Conservation (phyloP, 169 alveolate genomes). For the Eimeria falciformis region DNA sequence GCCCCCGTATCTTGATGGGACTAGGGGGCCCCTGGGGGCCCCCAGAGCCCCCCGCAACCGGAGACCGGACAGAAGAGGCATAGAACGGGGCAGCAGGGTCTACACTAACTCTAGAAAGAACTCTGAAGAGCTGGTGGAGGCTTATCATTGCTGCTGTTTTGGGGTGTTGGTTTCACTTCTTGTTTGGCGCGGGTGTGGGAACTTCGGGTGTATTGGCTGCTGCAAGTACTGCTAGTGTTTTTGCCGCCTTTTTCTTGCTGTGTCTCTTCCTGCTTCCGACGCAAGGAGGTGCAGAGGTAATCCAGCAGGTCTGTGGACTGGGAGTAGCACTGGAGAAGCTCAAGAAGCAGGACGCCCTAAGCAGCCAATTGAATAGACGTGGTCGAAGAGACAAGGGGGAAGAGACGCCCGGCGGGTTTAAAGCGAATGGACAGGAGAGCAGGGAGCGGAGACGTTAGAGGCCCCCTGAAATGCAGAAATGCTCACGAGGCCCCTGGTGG, state of each 20-base stretch:
- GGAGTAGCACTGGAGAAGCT: no score
- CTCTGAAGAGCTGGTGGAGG: background rate
- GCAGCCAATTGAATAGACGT: no score
- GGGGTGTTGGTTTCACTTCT: background rate
- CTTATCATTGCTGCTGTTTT: background rate
- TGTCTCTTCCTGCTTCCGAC: background rate
- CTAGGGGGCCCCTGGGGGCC: background rate
- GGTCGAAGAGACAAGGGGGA: no score
- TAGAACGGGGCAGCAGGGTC: background rate
- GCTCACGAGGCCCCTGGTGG: no score
- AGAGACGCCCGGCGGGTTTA: no score
- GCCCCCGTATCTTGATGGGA: background rate
- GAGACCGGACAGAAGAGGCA: background rate
- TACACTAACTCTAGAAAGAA: background rate
- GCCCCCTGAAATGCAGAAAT: no score
- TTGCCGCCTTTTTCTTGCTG: no score
- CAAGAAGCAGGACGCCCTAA: no score
- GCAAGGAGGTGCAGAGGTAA: no score
- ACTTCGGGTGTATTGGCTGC: background rate
- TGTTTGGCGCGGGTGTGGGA: background rate
- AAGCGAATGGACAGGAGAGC: no score
- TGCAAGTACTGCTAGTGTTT: background rate
- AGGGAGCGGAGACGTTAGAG: no score
- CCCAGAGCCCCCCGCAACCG: background rate
- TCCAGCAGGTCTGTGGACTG: no score